A percentile compares a stretch with the other conserved stretches of the same genome.
phyloP scores from a whole-genome alignment of 2,329 filamentous ascomycete species.

The Trichothecium roseum region DNA sequence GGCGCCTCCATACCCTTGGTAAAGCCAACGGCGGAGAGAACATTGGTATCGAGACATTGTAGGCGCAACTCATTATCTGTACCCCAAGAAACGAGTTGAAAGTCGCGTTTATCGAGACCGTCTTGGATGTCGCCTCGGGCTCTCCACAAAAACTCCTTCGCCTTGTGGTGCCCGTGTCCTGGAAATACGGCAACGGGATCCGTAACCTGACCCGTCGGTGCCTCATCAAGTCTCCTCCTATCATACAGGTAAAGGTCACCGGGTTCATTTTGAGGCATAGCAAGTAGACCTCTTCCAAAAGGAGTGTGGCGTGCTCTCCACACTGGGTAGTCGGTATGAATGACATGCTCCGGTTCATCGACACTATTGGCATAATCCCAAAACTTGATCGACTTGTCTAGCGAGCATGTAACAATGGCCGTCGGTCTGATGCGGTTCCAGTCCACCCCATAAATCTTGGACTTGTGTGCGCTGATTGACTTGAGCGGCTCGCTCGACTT shows the following conservation, averaged over 20 bases:
- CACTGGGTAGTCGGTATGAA: constrained; percentile 74
- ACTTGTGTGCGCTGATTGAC: constrained; percentile 79
- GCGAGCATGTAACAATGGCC: constrained; percentile 74
- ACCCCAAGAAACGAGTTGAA: constrained; percentile 89
- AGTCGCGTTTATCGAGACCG: constrained; percentile 73
- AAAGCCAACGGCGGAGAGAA: constrained; percentile 61
- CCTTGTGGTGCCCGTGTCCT: constrained; percentile 56
- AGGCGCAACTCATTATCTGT: constrained; percentile 74
- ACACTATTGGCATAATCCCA: constrained; percentile 66
- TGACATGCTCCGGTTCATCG: constrained; percentile 62
- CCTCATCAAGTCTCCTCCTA: constrained; percentile 36
- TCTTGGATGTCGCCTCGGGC: constrained; percentile 57
- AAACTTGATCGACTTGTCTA: constrained; percentile 87
- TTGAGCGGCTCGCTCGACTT: constrained; percentile 68
- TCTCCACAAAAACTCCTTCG: constrained; percentile 89
- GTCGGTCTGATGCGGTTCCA: constrained; percentile 74
- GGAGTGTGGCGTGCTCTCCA: constrained; percentile 89
- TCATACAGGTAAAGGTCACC: constrained; percentile 81
- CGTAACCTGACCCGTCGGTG: constrained; percentile 30
- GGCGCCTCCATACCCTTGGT: constrained; percentile 56
- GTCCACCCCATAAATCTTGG: constrained; percentile 91
- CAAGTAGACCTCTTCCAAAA: constrained; percentile 75
- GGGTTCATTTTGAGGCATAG: constrained; percentile 86
- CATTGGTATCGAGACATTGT: constrained; percentile 57
- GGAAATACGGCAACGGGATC: constrained; percentile 47